phyloP scores from a whole-genome alignment of 2,329 filamentous ascomycete species.

The Diaporthe sp. region DNA sequence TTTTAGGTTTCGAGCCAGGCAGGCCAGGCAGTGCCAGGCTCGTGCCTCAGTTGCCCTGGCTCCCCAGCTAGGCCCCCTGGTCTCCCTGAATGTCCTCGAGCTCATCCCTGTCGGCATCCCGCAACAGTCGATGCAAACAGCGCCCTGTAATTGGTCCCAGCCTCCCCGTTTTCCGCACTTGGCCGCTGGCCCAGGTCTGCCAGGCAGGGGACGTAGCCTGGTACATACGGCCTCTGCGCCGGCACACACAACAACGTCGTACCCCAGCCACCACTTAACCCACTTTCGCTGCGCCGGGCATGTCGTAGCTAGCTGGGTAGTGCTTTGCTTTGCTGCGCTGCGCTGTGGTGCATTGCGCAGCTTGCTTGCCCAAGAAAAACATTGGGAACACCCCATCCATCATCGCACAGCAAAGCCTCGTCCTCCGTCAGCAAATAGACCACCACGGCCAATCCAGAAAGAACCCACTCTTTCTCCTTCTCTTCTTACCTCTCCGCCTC shows the following conservation, averaged over 20 bases:
- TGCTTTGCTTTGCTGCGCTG: slow-evolving; percentile 5
- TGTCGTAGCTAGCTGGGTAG: slow-evolving; percentile 20
- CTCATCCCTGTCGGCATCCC: slow-evolving; percentile 5
- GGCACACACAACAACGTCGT: slow-evolving; percentile 22
- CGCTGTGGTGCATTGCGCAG: slow-evolving; percentile 1
- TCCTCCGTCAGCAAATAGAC: slow-evolving; percentile 35
- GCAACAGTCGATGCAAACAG: slow-evolving; percentile 31
- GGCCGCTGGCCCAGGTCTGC: slow-evolving; percentile 11
- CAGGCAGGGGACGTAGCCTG: background rate
- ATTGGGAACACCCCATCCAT: slow-evolving; percentile 26
- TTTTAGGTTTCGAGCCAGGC: slow-evolving; percentile 31
- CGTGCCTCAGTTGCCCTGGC: slow-evolving; percentile 25
- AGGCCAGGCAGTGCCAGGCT: slow-evolving; percentile 18
- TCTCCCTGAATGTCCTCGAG: background rate
- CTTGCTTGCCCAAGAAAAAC: slow-evolving; percentile 25
- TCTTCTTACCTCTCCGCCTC: slow-evolving; percentile 30
- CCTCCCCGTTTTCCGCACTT: slow-evolving; percentile 37
- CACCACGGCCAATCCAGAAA: slow-evolving; percentile 15
- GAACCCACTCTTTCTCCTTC: slow-evolving; percentile 29
- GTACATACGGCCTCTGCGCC: slow-evolving; percentile 20
- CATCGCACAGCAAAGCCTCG: slow-evolving; percentile 32
- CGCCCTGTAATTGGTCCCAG: slow-evolving; percentile 35
- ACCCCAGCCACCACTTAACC: slow-evolving; percentile 35
- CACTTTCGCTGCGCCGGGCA: slow-evolving; percentile 34
- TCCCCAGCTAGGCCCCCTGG: background rate